Conservation (phyloP, 768 basidiomycete species). For the Lentinula edodes region DNA sequence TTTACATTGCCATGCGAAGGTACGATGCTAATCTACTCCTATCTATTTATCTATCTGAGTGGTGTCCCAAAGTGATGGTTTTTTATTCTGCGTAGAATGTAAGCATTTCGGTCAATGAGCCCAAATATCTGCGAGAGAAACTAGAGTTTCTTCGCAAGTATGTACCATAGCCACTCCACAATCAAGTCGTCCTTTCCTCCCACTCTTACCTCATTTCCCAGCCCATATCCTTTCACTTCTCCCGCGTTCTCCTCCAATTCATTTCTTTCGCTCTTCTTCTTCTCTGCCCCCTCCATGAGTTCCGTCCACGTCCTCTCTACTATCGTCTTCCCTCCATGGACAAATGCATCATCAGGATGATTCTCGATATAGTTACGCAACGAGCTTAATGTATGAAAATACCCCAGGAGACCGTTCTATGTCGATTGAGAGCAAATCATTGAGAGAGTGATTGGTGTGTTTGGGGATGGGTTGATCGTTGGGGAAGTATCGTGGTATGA, state of each 20-base stretch:
- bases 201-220: constrained; percentile 9
- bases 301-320: constrained; percentile 58
- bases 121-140: too few relatives aligned
- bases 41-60: too few relatives aligned
- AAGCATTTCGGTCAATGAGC: too few relatives aligned
- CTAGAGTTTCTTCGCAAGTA: constrained; percentile 16
- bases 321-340: constrained; percentile 51
- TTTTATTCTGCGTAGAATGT: too few relatives aligned
- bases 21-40: too few relatives aligned
- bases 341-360: constrained; percentile 46
- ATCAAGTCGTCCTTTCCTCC: constrained; percentile 33
- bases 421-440: constrained; percentile 55
- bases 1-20: too few relatives aligned
- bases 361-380: constrained; percentile 61
- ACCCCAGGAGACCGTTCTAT: constrained; percentile 62
- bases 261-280: constrained; percentile 21
- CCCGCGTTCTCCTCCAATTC: constrained; percentile 15
- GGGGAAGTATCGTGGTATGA: constrained; percentile 25
- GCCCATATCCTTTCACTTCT: constrained; percentile 10
- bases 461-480: constrained; percentile 13
- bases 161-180: constrained; percentile 45
- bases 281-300: constrained; percentile 34
- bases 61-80: too few relatives aligned
- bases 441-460: constrained; percentile 20
- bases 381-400: constrained; percentile 68